A percentile compares a stretch with the other conserved stretches of the same genome.
These are phyloP conservation scores for Leccinum pellstonianum DNA, from an alignment of 768 basidiomycete genomes.

Conservation along the genomic window DNA sequence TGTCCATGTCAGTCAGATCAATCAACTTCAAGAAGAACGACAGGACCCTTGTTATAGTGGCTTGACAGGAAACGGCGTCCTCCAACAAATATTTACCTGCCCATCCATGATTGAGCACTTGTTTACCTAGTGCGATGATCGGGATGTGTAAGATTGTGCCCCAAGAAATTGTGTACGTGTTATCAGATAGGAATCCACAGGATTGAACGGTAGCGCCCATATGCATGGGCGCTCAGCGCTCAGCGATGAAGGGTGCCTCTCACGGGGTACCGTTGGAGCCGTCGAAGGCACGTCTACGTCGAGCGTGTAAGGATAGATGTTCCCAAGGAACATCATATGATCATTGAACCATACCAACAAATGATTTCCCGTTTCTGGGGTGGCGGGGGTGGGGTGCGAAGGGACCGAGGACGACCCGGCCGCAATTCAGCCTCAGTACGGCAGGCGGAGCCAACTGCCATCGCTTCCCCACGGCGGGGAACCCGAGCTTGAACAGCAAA, in stretches of 20 bases:
- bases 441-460: neutral
- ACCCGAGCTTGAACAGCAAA: neutral
- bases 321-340: constrained; percentile 6
- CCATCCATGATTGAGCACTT: neutral
- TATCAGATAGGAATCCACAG: neutral
- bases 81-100: neutral
- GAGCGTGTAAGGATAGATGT: neutral
- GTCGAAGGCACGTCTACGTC: neutral
- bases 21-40: neutral
- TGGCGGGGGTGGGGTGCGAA: neutral
- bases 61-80: constrained; percentile 4
- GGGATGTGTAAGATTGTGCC: neutral
- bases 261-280: no score
- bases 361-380: constrained; percentile 4
- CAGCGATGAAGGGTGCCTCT: neutral
- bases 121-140: constrained; percentile 5
- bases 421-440: neutral
- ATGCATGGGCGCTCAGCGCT: neutral
- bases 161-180: neutral
- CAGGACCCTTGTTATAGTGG: constrained; percentile 9
- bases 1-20: constrained; percentile 2
- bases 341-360: neutral
- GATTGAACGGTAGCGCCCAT: neutral
- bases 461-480: neutral
- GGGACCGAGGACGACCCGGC: neutral